Conservation (phyloP, 306 rosid genomes). For the Corylus americana region DNA sequence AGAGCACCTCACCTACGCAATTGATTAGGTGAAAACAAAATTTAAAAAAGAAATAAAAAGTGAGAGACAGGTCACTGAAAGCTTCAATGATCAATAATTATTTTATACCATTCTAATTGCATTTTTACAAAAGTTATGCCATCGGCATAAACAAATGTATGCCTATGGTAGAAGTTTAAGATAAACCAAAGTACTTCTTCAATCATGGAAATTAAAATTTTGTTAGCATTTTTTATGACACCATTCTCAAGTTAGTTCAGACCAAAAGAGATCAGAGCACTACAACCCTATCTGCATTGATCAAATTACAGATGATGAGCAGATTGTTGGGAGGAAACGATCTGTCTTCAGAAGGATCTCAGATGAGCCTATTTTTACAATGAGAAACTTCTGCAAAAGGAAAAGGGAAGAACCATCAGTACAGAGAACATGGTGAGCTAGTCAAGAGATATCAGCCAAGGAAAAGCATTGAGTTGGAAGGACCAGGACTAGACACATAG, state of each 20-base stretch:
- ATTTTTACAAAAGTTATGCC: not conserved
- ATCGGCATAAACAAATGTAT: conserved; percentile 4
- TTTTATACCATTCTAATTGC: conserved; percentile 6
- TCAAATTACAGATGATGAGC: not conserved
- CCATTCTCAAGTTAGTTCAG: conserved; percentile 8
- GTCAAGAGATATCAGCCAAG: not conserved
- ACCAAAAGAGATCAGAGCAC: conserved; percentile 14
- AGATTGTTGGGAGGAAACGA: conserved; percentile 7
- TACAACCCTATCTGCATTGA: conserved; percentile 20
- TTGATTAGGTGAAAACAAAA: not conserved
- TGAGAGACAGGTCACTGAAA: not conserved
- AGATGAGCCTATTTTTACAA: conserved; percentile 9
- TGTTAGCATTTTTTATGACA: not conserved
- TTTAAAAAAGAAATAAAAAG: not conserved
- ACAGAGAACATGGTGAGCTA: conserved; percentile 2
- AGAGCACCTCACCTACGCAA: not conserved
- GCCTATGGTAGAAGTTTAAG: not conserved
- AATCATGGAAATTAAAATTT: conserved; percentile 3
- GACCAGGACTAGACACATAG: not conserved
- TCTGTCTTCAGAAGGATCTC: conserved; percentile 7
- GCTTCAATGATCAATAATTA: not conserved
- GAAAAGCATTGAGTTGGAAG: not conserved
- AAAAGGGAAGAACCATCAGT: conserved; percentile 16
- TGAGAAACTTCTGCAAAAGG: conserved; percentile 27
- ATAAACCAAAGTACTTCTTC: not conserved